These are phyloP conservation scores for Lasiosphaeria miniovina DNA, from an alignment of 495 filamentous ascomycete species.

Conservation along the genomic window DNA sequence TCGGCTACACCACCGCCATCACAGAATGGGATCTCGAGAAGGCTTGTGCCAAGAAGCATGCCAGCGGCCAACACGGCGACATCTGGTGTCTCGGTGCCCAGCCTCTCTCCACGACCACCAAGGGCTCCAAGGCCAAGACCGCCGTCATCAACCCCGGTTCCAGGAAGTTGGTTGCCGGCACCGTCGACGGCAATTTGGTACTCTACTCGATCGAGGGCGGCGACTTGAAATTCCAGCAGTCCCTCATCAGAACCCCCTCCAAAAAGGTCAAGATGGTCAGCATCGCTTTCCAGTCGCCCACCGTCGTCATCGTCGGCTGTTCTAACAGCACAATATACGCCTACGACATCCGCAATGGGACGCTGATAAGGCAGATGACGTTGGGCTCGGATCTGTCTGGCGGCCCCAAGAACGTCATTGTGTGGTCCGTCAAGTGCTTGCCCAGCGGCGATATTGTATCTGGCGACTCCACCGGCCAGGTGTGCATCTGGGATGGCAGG, in stretches of 20 bases:
- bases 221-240: slow-evolving; percentile 67
- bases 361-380: slow-evolving; percentile 73
- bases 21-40: slow-evolving; percentile 92
- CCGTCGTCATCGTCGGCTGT: slow-evolving; percentile 83
- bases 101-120: slow-evolving; percentile 43
- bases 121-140: slow-evolving; percentile 16
- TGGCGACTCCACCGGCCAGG: slow-evolving; percentile 88
- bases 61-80: slow-evolving; percentile 89
- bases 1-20: slow-evolving; percentile 85
- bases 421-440: slow-evolving; percentile 89
- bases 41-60: slow-evolving; percentile 71
- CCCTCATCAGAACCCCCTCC: slow-evolving; percentile 67
- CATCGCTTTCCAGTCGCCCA: slow-evolving; percentile 79
- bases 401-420: slow-evolving; percentile 78
- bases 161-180: slow-evolving; percentile 75
- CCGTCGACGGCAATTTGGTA: slow-evolving; percentile 85
- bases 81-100: slow-evolving; percentile 97
- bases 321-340: slow-evolving; percentile 88
- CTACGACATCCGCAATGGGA: slow-evolving; percentile 78
- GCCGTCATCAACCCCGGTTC: slow-evolving; percentile 8
- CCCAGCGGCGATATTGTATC: slow-evolving; percentile 87
- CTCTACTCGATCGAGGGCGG: slow-evolving; percentile 80
- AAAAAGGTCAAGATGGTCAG: slow-evolving; percentile 86
- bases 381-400: slow-evolving; percentile 71
- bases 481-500: slow-evolving; percentile 90